Evolutionary conservation across 768 basidiomycete species (phyloP).

Genomic region (Xanthoconium purpureum): DNA sequence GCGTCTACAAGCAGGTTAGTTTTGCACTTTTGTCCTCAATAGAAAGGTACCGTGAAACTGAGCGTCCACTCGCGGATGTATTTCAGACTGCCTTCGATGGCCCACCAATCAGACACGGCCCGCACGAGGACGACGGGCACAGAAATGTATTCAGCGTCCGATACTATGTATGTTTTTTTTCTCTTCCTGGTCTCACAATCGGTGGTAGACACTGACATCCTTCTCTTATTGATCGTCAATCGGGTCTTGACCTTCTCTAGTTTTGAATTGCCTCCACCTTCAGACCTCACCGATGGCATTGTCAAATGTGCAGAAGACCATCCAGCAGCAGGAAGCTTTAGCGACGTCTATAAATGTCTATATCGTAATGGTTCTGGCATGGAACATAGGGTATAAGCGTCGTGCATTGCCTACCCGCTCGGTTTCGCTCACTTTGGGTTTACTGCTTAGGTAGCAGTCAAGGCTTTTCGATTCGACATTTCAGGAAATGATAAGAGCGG

Average conservation of each 20-base stretch:
- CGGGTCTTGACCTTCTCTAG: not conserved
- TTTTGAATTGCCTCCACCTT: not conserved
- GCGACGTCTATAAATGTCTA: not conserved
- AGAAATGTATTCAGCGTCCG: too few species aligned
- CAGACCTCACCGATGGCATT: not conserved
- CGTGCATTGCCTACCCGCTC: not conserved
- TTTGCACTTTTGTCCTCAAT: too few species aligned
- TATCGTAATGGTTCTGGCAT: not conserved
- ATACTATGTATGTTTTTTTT: too few species aligned
- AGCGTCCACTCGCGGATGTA: too few species aligned
- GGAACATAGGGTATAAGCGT: not conserved
- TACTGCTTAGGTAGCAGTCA: not conserved
- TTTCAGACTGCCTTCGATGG: too few species aligned
- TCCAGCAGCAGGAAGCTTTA: not conserved
- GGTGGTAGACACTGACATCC: not conserved
- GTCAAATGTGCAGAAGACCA: not conserved
- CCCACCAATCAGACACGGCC: too few species aligned
- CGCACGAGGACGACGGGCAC: too few species aligned
- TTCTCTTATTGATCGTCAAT: not conserved
- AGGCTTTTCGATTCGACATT: not conserved
- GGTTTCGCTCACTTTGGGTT: too few species aligned
- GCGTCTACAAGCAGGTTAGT: too few species aligned
- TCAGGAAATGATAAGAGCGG: not conserved
- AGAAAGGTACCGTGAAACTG: too few species aligned
- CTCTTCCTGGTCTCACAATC: not conserved